Conservation (phyloP, 2,329 filamentous ascomycete species). For the Lachnellula suecica region DNA sequence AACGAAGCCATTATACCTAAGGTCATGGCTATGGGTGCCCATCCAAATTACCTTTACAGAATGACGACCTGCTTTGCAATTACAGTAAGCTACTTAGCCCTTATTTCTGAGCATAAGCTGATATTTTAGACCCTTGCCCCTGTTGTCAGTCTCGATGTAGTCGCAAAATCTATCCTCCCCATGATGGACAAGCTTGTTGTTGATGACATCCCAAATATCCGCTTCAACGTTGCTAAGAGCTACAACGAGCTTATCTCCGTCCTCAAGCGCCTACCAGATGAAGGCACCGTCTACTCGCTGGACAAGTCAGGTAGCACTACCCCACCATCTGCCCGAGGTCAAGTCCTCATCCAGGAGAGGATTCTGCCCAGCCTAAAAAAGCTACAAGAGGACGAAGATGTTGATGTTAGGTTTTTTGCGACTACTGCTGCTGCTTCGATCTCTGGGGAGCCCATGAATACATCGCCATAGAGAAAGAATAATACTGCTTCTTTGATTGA, state of each 20-base stretch:
- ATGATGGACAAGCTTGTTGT: constrained; percentile 93
- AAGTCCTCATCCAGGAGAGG: constrained; percentile 80
- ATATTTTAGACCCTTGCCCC: constrained; percentile 77
- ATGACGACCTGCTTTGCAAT: constrained; percentile 99
- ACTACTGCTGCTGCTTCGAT: constrained; percentile 72
- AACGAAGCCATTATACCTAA: constrained; percentile 97
- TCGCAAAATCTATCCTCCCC: constrained; percentile 88
- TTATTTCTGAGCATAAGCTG: constrained; percentile 24
- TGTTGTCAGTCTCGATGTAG: constrained; percentile 90
- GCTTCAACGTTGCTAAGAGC: constrained; percentile 99
- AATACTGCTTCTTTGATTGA: constrained; percentile 23
- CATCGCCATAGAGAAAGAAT: constrained; percentile 39
- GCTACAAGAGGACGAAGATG: constrained; percentile 94
- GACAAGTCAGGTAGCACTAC: constrained; percentile 72
- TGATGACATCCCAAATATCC: constrained; percentile 97
- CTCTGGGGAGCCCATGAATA: constrained; percentile 53
- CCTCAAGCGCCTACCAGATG: constrained; percentile 85
- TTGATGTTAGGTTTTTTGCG: constrained; percentile 97
- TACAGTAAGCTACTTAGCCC: constrained; percentile 65
- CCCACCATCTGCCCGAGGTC: constrained; percentile 66
- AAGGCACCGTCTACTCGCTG: constrained; percentile 80
- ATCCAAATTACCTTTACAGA: constrained; percentile 97
- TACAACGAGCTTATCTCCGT: constrained; percentile 87
- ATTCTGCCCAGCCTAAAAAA: constrained; percentile 91
- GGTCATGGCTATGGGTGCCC: constrained; percentile 96